Evolutionary conservation across 768 basidiomycete genomes (phyloP).

Genomic region (Neoboletus magnificus): DNA sequence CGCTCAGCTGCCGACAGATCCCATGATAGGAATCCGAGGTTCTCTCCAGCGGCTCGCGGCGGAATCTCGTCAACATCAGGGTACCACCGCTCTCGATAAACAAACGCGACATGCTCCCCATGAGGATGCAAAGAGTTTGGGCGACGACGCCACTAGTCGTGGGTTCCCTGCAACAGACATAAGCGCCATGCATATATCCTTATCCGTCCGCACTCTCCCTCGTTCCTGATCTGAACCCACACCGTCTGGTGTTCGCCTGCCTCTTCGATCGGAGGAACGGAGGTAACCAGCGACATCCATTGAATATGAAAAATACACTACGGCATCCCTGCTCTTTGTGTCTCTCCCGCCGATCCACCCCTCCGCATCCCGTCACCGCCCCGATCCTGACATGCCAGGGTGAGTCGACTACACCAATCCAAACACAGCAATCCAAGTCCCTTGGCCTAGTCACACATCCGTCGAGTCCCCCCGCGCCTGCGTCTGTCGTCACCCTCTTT

Average conservation of each 20-base stretch:
- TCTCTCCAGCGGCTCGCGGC: no score
- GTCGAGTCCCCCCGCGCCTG: no score
- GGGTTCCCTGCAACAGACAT: slow-evolving; percentile 5
- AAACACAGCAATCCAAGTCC: background rate
- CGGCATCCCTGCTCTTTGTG: background rate
- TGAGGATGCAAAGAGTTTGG: background rate
- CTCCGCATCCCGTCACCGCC: no score
- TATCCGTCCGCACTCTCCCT: slow-evolving; percentile 2
- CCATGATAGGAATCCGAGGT: slow-evolving; percentile 13
- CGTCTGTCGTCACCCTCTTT: no score
- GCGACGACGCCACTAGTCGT: background rate
- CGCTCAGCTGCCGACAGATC: slow-evolving; percentile 10
- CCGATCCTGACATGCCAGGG: no score
- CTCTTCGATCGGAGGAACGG: slow-evolving; percentile 19
- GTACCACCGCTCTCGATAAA: background rate
- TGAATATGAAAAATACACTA: slow-evolving; percentile 8
- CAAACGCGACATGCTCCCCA: background rate
- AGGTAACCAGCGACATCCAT: slow-evolving; percentile 14
- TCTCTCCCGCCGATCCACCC: background rate
- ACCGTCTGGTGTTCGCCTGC: background rate
- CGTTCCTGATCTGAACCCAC: slow-evolving; percentile 17
- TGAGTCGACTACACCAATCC: no score
- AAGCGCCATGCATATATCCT: slow-evolving; percentile 19
- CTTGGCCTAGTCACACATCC: background rate
- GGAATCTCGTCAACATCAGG: slow-evolving; percentile 5